Base-by-base conservation (phyloP, 441 rosid species). In the Pelargonium australe region DNA sequence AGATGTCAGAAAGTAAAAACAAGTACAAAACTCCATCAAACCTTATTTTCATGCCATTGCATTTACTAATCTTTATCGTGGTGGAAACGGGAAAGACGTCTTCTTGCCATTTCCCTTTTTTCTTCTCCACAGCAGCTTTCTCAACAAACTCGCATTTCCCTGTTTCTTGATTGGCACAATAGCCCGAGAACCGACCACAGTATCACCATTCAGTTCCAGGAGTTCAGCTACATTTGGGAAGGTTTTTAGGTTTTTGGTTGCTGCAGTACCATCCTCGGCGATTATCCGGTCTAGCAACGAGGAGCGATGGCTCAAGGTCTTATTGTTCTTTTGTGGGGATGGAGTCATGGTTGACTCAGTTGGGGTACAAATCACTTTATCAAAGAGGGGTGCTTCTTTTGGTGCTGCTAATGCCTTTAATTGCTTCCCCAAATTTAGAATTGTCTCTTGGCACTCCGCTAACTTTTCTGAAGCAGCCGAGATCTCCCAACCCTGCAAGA, bases 391-490 rank as follows among this genome's bases (percentile, higher is more conserved):
- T 55, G 81, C 84, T 78, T 90, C 90, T 57, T 74, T 82, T 5
- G 95, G 84, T 49, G 85, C 65, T 64, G 95, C 84, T 81, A 95
- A 73, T 57, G 90, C 90, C 80, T 85, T 89, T 25, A 92, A 76
- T 77, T 95, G 97, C 75, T 87, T 92, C 65, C 97, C 97, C 1
- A 95, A 79, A 79, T 85, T 84, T 65, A 86, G 77, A 58, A 95
- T 95, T 5, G 97, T 89, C 70, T 90, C 97, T 77, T 90, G 97
- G 82, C 97, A 95, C 79, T 95, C 97, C 0, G 96, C 97, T 74
- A 95, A 78, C 82, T 90, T 95, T 64, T 86, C 90, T 45, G 99
- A 87, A 77, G 97, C 99, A 64, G 92, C 88, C 44, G 91, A 79
- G 77, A 90, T 87, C 84, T 89, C 97, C 87, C 84, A 72, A 25